Base-by-base conservation (phyloP, 1,139 yeast genomes). In the Pichia inconspicua region DNA sequence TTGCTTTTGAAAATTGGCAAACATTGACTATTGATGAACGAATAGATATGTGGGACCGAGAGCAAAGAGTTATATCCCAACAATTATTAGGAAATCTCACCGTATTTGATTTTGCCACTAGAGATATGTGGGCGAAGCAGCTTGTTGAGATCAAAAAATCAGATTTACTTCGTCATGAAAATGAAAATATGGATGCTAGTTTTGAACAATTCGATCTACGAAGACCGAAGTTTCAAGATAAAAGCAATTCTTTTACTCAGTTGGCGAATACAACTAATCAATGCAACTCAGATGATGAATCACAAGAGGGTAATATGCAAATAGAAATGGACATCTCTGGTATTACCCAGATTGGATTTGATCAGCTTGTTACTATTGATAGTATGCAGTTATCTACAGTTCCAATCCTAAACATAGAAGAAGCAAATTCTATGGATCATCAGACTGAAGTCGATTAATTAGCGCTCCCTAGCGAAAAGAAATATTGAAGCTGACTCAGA, bases 1-100 rank as follows among this genome's bases (percentile, higher is more conserved):
- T 63, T 1, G 75, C 77, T 0, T 73, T 67, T 43, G 75, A 71
- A 27, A 67, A 66, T 34, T 74, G 78, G 78, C 55, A 61, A 11
- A 59, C 66, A 1, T 50, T 72, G 48, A 53, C 68, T 19, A 66
- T 64, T 25, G 58, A 58, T 7, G 59, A 61, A 1, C 67, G 66
- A 44, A 60, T 57, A 42, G 70, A 67, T 7, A 63, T 70, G 35
- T 74, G 78, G 78, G 53, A 53, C 1, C 53, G 70, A n/a, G 78
- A 73, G 49, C 66, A 69, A 51, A 58, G 76, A 35, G 55, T 60
- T 9, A 70, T 73, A n/a, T 73, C 75, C 1, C 72, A 70, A 39
- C 73, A 72, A 11, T 67, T 75, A 0, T 54, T 74, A 12, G 71
- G 71, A 1, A 52, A 59, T 5, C 55, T 70, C 27, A 65, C 75